A percentile compares a stretch with the other conserved stretches of the same genome.
These are phyloP conservation scores for Chamaecrista fasciculata DNA, from an alignment of 306 rosid genomes.

Conservation along the genomic window DNA sequence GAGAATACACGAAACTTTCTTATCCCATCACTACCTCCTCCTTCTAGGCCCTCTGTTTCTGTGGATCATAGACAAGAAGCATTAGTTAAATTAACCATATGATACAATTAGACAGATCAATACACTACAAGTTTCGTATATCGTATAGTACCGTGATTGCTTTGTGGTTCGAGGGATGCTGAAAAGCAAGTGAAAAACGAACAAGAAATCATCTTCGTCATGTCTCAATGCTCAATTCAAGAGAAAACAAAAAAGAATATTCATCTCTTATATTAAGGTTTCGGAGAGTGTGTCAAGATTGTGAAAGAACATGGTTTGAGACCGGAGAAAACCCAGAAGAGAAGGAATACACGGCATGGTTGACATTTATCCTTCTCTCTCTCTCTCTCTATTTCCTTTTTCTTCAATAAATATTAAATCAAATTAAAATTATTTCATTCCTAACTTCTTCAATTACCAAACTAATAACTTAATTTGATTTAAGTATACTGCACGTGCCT, in stretches of 20 bases:
- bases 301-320: background rate
- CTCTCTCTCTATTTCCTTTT: background rate
- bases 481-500: background rate
- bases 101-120: too few relatives aligned
- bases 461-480: background rate
- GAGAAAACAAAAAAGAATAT: background rate
- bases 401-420: too few relatives aligned
- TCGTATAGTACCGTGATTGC: conserved; percentile 43
- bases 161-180: conserved; percentile 20
- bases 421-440: too few relatives aligned
- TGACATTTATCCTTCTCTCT: background rate
- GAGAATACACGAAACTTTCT: conserved; percentile 55
- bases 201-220: conserved; percentile 32
- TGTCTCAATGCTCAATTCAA: conserved; percentile 1
- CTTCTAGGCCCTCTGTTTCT: too few relatives aligned
- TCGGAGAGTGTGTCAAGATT: background rate
- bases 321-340: background rate
- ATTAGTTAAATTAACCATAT: too few relatives aligned
- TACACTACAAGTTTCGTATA: background rate
- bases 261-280: background rate
- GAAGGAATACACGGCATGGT: background rate
- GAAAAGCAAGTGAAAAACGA: conserved; percentile 27
- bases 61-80: too few relatives aligned
- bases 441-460: background rate
- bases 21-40: conserved; percentile 18